These are phyloP conservation scores for Corylus avellana DNA, from an alignment of 306 rosid species.

Conservation along the genomic window DNA sequence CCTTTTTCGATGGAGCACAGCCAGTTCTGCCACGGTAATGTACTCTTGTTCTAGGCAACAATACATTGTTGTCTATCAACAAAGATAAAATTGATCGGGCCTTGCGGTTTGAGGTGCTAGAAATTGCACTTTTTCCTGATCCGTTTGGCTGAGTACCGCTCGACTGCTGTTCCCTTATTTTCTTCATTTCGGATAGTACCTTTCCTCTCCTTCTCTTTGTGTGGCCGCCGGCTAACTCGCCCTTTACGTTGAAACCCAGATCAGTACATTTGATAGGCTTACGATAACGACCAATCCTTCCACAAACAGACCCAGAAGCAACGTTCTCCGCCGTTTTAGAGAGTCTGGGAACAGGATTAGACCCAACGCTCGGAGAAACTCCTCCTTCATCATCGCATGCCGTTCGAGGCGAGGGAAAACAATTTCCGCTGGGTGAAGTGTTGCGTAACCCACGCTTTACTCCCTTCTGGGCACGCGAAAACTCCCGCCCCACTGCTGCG, in stretches of 20 bases:
- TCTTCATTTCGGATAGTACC: background rate
- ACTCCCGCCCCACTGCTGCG: conserved; percentile 49
- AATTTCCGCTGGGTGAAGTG: conserved; percentile 45
- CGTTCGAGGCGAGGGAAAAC: conserved; percentile 40
- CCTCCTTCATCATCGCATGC: conserved; percentile 48
- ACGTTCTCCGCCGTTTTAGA: background rate
- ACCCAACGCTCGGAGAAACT: background rate
- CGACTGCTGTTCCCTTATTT: background rate
- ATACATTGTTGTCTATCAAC: conserved; percentile 37
- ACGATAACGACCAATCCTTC: background rate
- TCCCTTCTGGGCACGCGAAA: conserved; percentile 36
- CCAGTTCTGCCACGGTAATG: conserved; percentile 18
- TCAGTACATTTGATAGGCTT: background rate
- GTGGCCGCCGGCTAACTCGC: background rate
- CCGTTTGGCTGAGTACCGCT: background rate
- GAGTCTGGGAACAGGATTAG: background rate
- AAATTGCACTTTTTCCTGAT: background rate
- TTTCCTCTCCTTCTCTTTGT: background rate
- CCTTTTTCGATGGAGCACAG: conserved; percentile 23
- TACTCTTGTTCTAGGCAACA: conserved; percentile 30
- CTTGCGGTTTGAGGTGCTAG: background rate
- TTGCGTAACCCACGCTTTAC: conserved; percentile 33
- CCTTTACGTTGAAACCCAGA: background rate
- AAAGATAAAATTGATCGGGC: conserved; percentile 29
- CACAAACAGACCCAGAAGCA: background rate